Conservation (phyloP, 768 basidiomycete genomes). For the Mycena vulgaris region DNA sequence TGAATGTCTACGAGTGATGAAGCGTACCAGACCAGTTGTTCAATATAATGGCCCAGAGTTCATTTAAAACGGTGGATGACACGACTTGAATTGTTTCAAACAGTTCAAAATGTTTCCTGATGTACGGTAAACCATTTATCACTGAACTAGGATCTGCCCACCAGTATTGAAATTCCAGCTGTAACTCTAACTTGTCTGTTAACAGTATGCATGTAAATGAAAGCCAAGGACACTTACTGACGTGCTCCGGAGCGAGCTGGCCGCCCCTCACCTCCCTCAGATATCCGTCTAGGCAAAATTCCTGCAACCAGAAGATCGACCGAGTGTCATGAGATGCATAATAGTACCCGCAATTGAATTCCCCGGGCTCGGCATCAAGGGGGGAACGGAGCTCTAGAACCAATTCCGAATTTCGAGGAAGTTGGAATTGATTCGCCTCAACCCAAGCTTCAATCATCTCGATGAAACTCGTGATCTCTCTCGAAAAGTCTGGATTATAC, state of each 20-base stretch:
- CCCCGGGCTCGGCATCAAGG: not conserved
- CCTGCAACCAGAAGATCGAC: slow-evolving; percentile 5
- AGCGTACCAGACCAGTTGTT: not conserved
- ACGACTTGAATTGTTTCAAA: slow-evolving; percentile 1
- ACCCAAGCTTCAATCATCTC: not conserved
- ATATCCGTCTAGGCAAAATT: not conserved
- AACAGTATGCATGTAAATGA: not conserved
- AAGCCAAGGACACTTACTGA: not conserved
- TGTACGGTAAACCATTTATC: not conserved
- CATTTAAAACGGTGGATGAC: not conserved
- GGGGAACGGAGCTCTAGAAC: not conserved
- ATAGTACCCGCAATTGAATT: slow-evolving; percentile 10
- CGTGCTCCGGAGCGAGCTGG: not conserved
- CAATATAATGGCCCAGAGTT: slow-evolving; percentile 1
- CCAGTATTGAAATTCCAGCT: slow-evolving; percentile 13
- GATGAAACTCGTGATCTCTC: slow-evolving; percentile 1
- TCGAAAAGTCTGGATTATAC: not conserved
- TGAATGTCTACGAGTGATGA: not conserved
- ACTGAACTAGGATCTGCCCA: not conserved
- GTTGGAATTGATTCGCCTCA: not conserved
- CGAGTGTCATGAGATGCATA: not conserved
- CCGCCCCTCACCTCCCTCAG: not conserved
- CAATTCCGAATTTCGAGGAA: slow-evolving; percentile 6
- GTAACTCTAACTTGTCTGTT: not conserved
- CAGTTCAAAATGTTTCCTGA: slow-evolving; percentile 22